Percentiles rank a stretch among this genome's conserved stretches.
phyloP scores from a whole-genome alignment of 495 filamentous ascomycete species.

The Haplographium delicatum region DNA sequence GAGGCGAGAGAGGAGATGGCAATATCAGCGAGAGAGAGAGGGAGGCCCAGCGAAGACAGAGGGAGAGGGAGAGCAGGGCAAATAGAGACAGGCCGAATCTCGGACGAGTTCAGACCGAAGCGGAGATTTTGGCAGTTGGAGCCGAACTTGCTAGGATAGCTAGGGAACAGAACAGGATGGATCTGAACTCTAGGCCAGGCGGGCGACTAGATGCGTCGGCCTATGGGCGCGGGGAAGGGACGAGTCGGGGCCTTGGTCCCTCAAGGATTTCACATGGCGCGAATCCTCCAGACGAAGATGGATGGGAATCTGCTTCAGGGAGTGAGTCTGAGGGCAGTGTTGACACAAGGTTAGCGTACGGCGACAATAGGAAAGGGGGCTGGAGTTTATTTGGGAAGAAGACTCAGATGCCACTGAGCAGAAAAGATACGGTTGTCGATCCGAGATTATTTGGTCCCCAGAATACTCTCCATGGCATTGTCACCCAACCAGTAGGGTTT shows the following conservation, averaged over 20 bases:
- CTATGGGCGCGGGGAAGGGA: neutral
- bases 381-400: constrained; percentile 21
- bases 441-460: constrained; percentile 47
- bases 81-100: neutral
- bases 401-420: constrained; percentile 19
- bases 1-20: neutral
- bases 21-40: too few relatives aligned
- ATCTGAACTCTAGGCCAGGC: constrained; percentile 24
- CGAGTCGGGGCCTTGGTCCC: constrained; percentile 17
- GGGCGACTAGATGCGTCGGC: constrained; percentile 35
- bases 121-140: constrained; percentile 26
- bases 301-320: constrained; percentile 32
- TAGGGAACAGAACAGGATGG: constrained; percentile 20
- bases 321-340: constrained; percentile 25
- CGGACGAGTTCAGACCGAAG: constrained; percentile 15
- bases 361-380: constrained; percentile 24
- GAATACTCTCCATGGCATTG: constrained; percentile 45
- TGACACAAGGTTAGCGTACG: constrained; percentile 38
- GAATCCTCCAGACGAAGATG: constrained; percentile 36
- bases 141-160: constrained; percentile 25
- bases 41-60: too few relatives aligned
- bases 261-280: constrained; percentile 33
- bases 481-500: constrained; percentile 48
- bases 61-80: neutral
- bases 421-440: constrained; percentile 42